These are phyloP conservation scores for Tremellales sp. DNA, from an alignment of 1,284 basidiomycete genomes.

Conservation along the genomic window DNA sequence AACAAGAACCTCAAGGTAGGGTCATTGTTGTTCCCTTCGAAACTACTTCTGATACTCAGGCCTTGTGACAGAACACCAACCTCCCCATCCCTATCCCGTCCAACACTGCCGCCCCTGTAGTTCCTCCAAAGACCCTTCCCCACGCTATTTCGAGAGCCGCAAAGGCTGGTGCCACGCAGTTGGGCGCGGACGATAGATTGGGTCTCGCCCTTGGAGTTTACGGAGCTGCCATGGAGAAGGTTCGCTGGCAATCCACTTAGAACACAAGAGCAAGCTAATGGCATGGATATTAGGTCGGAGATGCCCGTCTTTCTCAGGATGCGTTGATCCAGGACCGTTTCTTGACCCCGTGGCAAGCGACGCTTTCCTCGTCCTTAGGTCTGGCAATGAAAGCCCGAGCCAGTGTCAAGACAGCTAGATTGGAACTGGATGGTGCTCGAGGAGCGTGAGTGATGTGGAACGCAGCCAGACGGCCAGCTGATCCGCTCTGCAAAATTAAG, in stretches of 20 bases:
- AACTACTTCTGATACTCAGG: background rate
- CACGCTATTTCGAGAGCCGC: conserved; percentile 87
- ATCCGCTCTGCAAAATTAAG: conserved; percentile 47
- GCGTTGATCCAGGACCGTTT: conserved; percentile 67
- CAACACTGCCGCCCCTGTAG: conserved; percentile 52
- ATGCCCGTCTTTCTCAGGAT: conserved; percentile 80
- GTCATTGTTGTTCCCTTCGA: background rate
- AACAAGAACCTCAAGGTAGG: conserved; percentile 73
- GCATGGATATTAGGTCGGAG: conserved; percentile 58
- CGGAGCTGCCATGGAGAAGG: conserved; percentile 76
- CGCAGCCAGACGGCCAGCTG: conserved; percentile 48
- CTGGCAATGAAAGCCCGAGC: conserved; percentile 86
- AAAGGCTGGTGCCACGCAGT: conserved; percentile 62
- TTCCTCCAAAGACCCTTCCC: conserved; percentile 84
- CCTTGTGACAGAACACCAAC: conserved; percentile 59
- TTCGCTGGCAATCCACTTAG: conserved; percentile 17
- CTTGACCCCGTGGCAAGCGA: conserved; percentile 87
- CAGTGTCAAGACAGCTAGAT: conserved; percentile 76
- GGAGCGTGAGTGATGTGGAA: conserved; percentile 34
- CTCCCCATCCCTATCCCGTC: conserved; percentile 69
- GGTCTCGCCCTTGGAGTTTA: conserved; percentile 74
- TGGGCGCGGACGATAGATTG: conserved; percentile 61
- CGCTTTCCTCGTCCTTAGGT: conserved; percentile 70
- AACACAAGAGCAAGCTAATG: background rate
- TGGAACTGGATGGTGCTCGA: conserved; percentile 71